Evolutionary conservation across 169 alveolate genomes (phyloP).

Genomic region (Plasmodium vinckei): DNA sequence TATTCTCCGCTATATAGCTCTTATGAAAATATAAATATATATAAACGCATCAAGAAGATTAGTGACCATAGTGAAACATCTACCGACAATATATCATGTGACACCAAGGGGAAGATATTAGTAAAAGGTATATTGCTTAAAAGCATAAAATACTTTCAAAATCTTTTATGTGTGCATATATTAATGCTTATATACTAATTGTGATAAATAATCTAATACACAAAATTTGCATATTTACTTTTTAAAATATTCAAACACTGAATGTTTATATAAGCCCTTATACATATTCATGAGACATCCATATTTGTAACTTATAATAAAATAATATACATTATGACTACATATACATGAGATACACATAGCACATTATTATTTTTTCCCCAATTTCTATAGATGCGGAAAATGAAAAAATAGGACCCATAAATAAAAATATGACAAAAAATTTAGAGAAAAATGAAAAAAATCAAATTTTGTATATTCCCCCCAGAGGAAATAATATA

Average conservation of each 20-base stretch:
- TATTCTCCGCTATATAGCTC: slow-evolving; percentile 70
- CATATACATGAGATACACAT: no score
- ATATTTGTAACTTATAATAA: background rate
- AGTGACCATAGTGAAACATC: slow-evolving; percentile 41
- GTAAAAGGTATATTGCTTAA: slow-evolving; percentile 38
- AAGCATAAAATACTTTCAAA: background rate
- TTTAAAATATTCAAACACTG: background rate
- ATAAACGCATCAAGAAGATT: slow-evolving; percentile 28
- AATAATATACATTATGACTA: background rate
- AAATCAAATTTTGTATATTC: slow-evolving; percentile 4
- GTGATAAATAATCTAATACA: background rate
- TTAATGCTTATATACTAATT: background rate
- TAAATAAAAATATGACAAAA: background rate
- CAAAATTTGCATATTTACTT: background rate
- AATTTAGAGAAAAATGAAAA: slow-evolving; percentile 3
- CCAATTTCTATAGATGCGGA: slow-evolving; percentile 37
- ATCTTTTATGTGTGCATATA: background rate
- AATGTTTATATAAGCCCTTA: background rate
- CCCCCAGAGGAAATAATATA: background rate
- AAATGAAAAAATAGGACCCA: slow-evolving; percentile 23
- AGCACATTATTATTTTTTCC: slow-evolving; percentile 8
- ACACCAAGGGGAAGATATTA: slow-evolving; percentile 65
- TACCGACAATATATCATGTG: slow-evolving; percentile 68
- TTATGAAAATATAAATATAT: slow-evolving; percentile 70
- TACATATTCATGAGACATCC: background rate